Conservation (phyloP, 73 alveolate species). For the Paramecium caudatum region DNA sequence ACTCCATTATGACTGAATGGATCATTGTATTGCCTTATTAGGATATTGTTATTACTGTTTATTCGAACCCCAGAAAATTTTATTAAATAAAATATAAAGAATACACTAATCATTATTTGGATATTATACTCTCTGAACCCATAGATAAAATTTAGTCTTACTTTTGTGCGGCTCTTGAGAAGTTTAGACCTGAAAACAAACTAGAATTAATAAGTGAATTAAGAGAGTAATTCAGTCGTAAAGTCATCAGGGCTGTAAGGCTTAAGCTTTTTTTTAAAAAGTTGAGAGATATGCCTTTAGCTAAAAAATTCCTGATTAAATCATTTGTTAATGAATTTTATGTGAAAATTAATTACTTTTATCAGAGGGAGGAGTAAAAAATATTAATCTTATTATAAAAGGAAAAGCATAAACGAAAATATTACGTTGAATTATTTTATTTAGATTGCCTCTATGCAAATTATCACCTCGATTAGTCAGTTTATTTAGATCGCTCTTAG, state of each 20-base stretch:
- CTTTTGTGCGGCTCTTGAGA: neutral
- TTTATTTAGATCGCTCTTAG: neutral
- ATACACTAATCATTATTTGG: neutral
- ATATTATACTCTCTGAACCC: neutral
- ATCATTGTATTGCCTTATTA: slow-evolving; percentile 4
- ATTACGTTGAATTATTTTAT: neutral
- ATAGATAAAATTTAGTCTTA: neutral
- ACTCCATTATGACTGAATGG: slow-evolving; percentile 5
- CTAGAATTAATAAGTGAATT: slow-evolving; percentile 7
- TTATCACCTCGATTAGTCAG: neutral
- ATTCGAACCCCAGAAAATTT: slow-evolving; percentile 30
- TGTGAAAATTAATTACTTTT: slow-evolving; percentile 9
- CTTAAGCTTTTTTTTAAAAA: neutral
- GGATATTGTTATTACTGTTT: slow-evolving; percentile 33
- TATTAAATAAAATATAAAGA: slow-evolving; percentile 50
- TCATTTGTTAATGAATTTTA: neutral
- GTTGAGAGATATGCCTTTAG: neutral
- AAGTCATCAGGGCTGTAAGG: slow-evolving; percentile 3
- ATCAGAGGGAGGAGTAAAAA: neutral
- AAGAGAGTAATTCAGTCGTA: neutral
- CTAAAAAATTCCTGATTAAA: neutral
- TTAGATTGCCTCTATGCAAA: slow-evolving; percentile 21
- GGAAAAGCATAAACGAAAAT: slow-evolving; percentile 6
- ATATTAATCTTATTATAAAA: neutral
- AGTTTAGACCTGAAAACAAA: neutral